These are phyloP conservation scores for Incumbomyces delicatus DNA, from an alignment of 2,329 filamentous ascomycete species.

Conservation along the genomic window DNA sequence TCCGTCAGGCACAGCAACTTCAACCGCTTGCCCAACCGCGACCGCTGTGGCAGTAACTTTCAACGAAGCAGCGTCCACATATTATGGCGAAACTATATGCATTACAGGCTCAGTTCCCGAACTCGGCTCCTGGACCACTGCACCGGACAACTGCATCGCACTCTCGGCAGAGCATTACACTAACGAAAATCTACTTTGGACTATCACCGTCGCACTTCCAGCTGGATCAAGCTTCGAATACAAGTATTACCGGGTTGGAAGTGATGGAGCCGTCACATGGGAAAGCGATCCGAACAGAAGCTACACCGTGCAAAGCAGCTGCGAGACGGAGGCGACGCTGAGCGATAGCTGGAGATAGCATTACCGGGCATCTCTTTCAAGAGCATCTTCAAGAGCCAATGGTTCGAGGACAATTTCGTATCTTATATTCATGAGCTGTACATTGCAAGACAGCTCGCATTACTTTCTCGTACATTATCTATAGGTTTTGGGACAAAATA, in stretches of 20 bases:
- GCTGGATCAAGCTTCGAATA: conserved; percentile 52
- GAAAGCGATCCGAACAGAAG: conserved; percentile 47
- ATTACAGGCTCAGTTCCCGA: conserved; percentile 49
- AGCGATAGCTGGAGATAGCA: conserved; percentile 1
- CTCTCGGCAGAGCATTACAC: conserved; percentile 54
- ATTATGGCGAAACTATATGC: conserved; percentile 50
- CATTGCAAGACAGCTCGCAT: too few species aligned
- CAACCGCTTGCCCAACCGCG: conserved; percentile 10
- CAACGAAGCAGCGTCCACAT: conserved; percentile 13
- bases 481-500: too few species aligned
- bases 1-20: conserved; percentile 8
- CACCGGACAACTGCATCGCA: conserved; percentile 43
- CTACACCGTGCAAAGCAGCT: conserved; percentile 29
- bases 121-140: conserved; percentile 39
- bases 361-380: too few species aligned
- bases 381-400: too few species aligned
- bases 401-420: too few species aligned
- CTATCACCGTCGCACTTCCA: conserved; percentile 43
- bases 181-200: conserved; percentile 51
- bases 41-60: conserved; percentile 14
- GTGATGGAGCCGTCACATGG: conserved; percentile 50
- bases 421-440: too few species aligned
- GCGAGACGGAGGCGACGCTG: not conserved
- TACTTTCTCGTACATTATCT: too few species aligned
- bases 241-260: conserved; percentile 56